These are phyloP conservation scores for Chytriomyces confervae DNA, from an alignment of 192 early-diverging fungal genomes.

Conservation along the genomic window DNA sequence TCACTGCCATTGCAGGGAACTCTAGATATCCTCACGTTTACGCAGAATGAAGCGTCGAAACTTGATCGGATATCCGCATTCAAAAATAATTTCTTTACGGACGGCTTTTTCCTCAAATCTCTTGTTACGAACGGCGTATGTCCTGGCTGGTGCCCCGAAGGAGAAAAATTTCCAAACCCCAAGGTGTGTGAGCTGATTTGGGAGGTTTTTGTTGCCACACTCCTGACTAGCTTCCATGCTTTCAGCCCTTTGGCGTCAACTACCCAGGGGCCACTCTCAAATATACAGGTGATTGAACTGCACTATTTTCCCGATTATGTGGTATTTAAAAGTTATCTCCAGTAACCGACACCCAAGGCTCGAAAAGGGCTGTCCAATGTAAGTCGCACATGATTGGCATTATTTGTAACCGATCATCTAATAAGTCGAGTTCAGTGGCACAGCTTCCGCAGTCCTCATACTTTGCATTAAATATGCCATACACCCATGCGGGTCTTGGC, in stretches of 20 bases:
- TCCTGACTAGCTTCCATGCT: conserved; percentile 5
- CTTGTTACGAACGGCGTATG: conserved; percentile 74
- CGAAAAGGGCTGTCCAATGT: conserved; percentile 77
- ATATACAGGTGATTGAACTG: conserved; percentile 55
- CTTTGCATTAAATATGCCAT: conserved; percentile 76
- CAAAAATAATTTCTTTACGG: conserved; percentile 90
- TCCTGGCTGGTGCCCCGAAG: conserved; percentile 56
- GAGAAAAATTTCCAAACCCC: conserved; percentile 46
- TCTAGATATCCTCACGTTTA: conserved; percentile 78
- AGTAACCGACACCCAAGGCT: conserved; percentile 78
- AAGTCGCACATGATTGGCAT: conserved; percentile 25
- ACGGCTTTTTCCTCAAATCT: conserved; percentile 93
- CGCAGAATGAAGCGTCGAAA: conserved; percentile 35
- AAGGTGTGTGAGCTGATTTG: conserved; percentile 34
- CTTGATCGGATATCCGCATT: conserved; percentile 61
- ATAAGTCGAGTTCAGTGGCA: conserved; percentile 53
- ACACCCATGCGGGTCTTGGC: conserved; percentile 85
- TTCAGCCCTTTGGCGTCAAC: conserved; percentile 79
- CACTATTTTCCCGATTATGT: neutral
- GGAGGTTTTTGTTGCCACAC: neutral
- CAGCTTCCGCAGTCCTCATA: conserved; percentile 85
- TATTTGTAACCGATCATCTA: neutral
- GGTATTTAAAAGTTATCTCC: neutral
- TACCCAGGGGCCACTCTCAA: conserved; percentile 86
- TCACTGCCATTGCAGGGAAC: conserved; percentile 62